Base-by-base conservation (phyloP, 2,329 filamentous ascomycete species). In the Xylariaceae sp. region DNA sequence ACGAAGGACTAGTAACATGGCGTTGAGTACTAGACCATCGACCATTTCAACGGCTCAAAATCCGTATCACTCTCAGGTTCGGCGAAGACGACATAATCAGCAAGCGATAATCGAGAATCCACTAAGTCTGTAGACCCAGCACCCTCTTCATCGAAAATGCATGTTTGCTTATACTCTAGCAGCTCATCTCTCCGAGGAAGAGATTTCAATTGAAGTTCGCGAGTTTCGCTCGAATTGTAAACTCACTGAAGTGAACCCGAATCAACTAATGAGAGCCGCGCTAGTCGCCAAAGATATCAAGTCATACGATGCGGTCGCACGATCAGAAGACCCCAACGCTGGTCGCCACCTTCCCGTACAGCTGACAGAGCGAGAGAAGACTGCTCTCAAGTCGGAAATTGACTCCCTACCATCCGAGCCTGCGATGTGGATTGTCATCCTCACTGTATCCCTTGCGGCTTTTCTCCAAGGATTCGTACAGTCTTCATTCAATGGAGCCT, bases 391-490 rank as follows among this genome's bases (percentile, higher is more conserved):
- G 11, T 56, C 59, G 2, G 70, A 73, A 50, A 64, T 61, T 23
- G 67, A 72, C 40, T 56, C 60, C 1, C 55, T 68, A 0, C 68
- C 71, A 32, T 67, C 67, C 8, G 64, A 72, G 32, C 56, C 54
- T 36, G 63, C 64, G 2, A 72, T 72, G 64, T 47, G 61, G 14
- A 57, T 64, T 10, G 69, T 73, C 41, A 64, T 71, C 32, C 49
- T 67, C 23, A 71, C 68, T 1, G 70, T 73, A 11, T 71, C 69
- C 3, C 58, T 72, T 3, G 69, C 70, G 0, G 70, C 70, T 0
- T 66, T 73, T 35, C 54, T 73, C 0, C 70, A 73, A 52, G 69
- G 69, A 10, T 69, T 69, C 32, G 69, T 73, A 2, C 70, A 73
- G 46, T 68, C 67, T 0, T 72, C 68, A 5, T 65, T 72, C 48